Evolutionary conservation across 148 eudicot species (phyloP), one percentile per base, ranked within the genome.

Genomic region (Drosera capensis): DNA sequence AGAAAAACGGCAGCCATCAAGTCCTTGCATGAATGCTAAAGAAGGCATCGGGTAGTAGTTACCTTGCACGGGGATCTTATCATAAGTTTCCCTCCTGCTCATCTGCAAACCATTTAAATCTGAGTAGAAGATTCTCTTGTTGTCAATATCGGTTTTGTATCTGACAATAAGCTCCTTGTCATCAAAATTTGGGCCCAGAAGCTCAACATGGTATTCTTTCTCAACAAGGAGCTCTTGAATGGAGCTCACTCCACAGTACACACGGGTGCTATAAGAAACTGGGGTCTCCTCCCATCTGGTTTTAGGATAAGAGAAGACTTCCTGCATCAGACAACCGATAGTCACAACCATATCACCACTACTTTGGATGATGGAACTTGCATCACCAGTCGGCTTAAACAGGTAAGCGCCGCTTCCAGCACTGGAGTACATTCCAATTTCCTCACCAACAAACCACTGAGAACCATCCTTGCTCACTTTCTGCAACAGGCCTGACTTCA

Each of bases 1-100:
- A 5, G 94, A 78, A 52, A 92, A 78, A 20, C 99, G 84, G 16
- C 55, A 65, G n/a, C 99, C 99, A 28, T 77, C 63, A 23, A 55
- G 46, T 42, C 80, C 95, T 64, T 85, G 95, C 72, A 92, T 66
- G 57, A 75, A 76, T 13, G 99, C 94, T 21, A 85, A 86, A 29
- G 99, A 76, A 35, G 99, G 99, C 94, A 92, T 85, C 8, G 99
- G 99, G 39, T 85, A 92, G 58, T 85, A 92, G 68, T 92, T 92
- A 49, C 99, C 99, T 52, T 92, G 99, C 36, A 73, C 51, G 21
- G 99, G 99, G 45, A 92, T 81, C 68, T 92, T 92, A 51, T 85
- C 86, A 40, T 85, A 92, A 11, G 94, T 85, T 43, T 92, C 95
- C 58, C 99, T 66, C 25, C 95, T 73, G 71, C 99, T 92, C 95